Percentiles rank a stretch among this genome's conserved stretches.
phyloP scores from a whole-genome alignment of 352 stramenopile species.

The Phytopythium vexans region DNA sequence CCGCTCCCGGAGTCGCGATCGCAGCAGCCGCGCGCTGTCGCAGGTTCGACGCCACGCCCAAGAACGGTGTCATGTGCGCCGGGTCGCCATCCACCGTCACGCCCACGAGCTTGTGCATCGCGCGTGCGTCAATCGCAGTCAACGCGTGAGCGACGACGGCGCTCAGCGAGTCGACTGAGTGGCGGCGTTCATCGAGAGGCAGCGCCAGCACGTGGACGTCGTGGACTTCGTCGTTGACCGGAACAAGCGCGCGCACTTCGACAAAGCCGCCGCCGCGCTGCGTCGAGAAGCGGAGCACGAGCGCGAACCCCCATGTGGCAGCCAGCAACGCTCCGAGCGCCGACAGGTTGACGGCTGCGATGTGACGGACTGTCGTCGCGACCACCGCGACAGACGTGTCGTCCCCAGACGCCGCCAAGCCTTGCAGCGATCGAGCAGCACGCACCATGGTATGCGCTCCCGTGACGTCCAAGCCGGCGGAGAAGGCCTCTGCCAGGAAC shows the following conservation, averaged over 20 bases:
- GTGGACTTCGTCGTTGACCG: constrained; percentile 40
- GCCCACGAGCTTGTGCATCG: constrained; percentile 41
- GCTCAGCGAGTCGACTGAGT: constrained; percentile 25
- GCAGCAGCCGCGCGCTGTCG: constrained; percentile 16
- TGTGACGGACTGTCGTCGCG: constrained; percentile 20
- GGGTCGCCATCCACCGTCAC: constrained; percentile 46
- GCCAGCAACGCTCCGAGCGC: constrained; percentile 29
- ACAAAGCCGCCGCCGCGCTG: constrained; percentile 33
- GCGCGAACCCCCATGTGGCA: constrained; percentile 37
- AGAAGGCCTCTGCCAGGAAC: too few species aligned
- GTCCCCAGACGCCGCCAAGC: too few species aligned
- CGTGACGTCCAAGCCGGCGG: too few species aligned
- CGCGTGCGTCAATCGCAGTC: constrained; percentile 25
- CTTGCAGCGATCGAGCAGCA: too few species aligned
- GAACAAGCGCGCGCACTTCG: constrained; percentile 34
- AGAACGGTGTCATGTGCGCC: constrained; percentile 39
- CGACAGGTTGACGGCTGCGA: constrained; percentile 35
- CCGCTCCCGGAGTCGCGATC: constrained; percentile 3
- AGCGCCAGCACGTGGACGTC: constrained; percentile 44
- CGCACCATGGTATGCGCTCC: too few species aligned
- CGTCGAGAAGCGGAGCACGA: constrained; percentile 37
- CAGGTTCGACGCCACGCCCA: constrained; percentile 21
- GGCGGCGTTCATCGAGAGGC: constrained; percentile 27
- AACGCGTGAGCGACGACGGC: constrained; percentile 21
- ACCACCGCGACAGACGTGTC: not conserved